Evolutionary conservation across 2,329 filamentous ascomycete genomes (phyloP).

Genomic region (Lasiodiplodia citricola): DNA sequence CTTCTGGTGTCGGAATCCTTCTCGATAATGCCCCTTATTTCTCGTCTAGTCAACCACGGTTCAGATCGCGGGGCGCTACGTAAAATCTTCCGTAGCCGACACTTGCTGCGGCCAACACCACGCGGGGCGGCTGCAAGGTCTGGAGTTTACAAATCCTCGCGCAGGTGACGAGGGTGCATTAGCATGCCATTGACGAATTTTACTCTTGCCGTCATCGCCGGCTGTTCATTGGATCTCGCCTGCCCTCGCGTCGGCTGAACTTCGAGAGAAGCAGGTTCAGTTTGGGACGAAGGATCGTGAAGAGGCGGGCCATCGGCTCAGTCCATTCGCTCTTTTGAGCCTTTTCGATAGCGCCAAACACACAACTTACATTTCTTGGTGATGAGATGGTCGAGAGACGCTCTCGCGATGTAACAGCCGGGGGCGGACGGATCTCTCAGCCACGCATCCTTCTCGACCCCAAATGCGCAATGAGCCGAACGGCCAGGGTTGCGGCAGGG

Average conservation of each 20-base stretch:
- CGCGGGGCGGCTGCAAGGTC: neutral
- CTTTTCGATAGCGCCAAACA: neutral
- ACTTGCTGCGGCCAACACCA: neutral
- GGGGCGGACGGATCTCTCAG: neutral
- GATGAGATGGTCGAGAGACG: neutral
- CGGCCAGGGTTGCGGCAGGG: neutral
- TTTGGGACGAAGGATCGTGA: neutral
- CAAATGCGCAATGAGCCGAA: neutral
- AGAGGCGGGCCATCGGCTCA: neutral
- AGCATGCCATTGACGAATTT: neutral
- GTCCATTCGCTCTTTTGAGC: neutral
- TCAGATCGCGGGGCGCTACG: neutral
- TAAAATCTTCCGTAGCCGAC: neutral
- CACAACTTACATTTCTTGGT: neutral
- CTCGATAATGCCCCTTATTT: neutral
- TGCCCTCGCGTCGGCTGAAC: neutral
- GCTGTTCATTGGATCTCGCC: constrained; percentile 7
- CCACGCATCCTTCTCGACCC: neutral
- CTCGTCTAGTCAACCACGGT: neutral
- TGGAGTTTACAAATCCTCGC: neutral
- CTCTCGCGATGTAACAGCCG: neutral
- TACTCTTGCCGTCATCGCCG: neutral
- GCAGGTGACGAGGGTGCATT: neutral
- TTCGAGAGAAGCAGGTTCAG: neutral
- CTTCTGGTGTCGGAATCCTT: neutral